Percentiles rank a stretch among this genome's conserved stretches.
phyloP scores from a whole-genome alignment of 371 early-diverging fungal genomes.

The Zopfochytrium polystomum region DNA sequence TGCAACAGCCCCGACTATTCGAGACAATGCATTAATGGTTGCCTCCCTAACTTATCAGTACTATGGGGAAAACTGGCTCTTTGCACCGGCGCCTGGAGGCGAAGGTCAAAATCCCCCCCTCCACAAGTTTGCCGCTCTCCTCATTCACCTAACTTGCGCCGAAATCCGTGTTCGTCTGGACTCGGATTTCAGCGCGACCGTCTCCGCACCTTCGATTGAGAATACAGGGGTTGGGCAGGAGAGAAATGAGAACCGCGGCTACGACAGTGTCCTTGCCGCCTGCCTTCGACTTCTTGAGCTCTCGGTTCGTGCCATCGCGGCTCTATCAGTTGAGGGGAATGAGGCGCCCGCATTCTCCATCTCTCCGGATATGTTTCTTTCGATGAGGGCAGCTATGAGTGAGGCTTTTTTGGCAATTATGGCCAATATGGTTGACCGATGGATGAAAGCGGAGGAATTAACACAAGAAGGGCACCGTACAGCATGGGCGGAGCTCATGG shows the following conservation, averaged over 20 bases:
- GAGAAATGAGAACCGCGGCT: not conserved
- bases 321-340: not conserved
- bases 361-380: slow-evolving; percentile 13
- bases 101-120: too few species aligned
- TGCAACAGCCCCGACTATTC: too few species aligned
- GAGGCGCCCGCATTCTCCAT: not conserved
- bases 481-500: not conserved
- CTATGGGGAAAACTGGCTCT: too few species aligned
- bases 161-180: slow-evolving; percentile 29
- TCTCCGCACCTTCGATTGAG: not conserved
- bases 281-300: slow-evolving; percentile 16
- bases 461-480: not conserved
- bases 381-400: slow-evolving; percentile 15
- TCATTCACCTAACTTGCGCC: slow-evolving; percentile 24
- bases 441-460: not conserved
- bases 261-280: slow-evolving; percentile 4
- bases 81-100: too few species aligned
- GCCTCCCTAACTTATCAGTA: too few species aligned
- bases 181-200: not conserved
- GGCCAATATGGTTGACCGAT: slow-evolving; percentile 18
- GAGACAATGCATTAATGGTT: too few species aligned
- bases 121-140: slow-evolving; percentile 16
- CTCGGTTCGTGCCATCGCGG: slow-evolving; percentile 11
- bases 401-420: slow-evolving; percentile 24
- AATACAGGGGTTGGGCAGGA: not conserved